Base-by-base conservation (phyloP, 129 eudicot genomes). In the Chrysanthemum seticuspe region DNA sequence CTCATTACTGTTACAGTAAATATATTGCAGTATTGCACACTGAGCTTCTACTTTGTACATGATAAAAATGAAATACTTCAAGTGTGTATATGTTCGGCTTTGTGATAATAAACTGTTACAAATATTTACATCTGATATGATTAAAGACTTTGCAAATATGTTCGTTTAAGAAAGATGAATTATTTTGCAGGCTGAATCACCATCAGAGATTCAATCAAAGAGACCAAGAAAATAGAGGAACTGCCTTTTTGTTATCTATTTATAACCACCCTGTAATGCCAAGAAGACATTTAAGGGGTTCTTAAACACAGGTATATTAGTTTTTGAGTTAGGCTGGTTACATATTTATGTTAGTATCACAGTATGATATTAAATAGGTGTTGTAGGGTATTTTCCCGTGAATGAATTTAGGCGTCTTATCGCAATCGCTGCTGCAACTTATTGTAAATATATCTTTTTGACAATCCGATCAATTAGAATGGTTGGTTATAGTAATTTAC, bases 161-260 rank as follows among this genome's bases (percentile, higher is more conserved):
- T 18, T 47, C 16, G 34, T 53, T 13, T 62, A 56, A 21, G 55
- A 15, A 40, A 19, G 19, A 64, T 72, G 78, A 47, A 70, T 72
- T 76, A 3, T 74, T 58, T 77, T 64, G 81, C 87, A 89, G 96
- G 78, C 73, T 48, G 96, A 89, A 63, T 65, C 75, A 21, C 79
- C 80, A 56, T 73, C 75, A 8, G 91, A 84, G 57, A 76, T 50
- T 51, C 80, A 77, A 7, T 71, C 87, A 72, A 89, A 89, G 76
- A 89, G 67, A 81, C 84, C 65, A 64, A 83, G 87, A 67, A 89
- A 86, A 78, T 80, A 86, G 74, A 64, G 49, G 29, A 63, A 56
- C 15, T 5, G 10, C 10, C 59, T 13, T 14, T 68, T 51, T 50
- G 14, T 29, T 36, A 29, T 10, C 69, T 65, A 3, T 68, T 8